phyloP scores from a whole-genome alignment of 192 early-diverging fungal species.

The Umbelopsis sp. region DNA sequence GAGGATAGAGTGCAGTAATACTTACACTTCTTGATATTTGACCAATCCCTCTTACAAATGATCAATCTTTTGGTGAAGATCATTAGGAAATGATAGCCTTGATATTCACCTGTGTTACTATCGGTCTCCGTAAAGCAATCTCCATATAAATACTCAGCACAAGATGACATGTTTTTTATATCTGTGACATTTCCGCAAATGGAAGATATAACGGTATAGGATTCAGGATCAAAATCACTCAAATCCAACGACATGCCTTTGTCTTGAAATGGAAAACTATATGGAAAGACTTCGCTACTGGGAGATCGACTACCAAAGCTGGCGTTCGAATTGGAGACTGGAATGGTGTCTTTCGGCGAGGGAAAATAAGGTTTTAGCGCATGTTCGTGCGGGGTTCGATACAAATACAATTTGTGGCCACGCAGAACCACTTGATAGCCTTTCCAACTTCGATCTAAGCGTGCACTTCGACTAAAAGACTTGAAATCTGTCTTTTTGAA shows the following conservation, averaged over 20 bases:
- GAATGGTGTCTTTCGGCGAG: conserved; percentile 19
- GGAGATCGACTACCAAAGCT: conserved; percentile 1
- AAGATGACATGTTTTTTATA: conserved; percentile 38
- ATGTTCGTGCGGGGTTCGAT: conserved; percentile 62
- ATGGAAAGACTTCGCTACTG: conserved; percentile 26
- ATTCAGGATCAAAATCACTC: conserved; percentile 61
- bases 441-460: conserved; percentile 72
- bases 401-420: conserved; percentile 78
- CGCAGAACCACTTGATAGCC: conserved; percentile 73
- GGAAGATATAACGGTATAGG: conserved; percentile 39
- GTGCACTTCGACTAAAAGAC: conserved; percentile 57
- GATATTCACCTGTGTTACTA: conserved; percentile 59
- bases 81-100: conserved; percentile 63
- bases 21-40: conserved; percentile 42
- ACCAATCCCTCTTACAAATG: conserved; percentile 67
- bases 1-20: no score
- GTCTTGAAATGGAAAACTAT: background rate
- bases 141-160: conserved; percentile 64
- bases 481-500: conserved; percentile 77
- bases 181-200: background rate
- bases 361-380: conserved; percentile 45
- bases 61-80: conserved; percentile 69
- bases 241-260: conserved; percentile 45
- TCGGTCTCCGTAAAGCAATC: conserved; percentile 72
- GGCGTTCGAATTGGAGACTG: background rate